These are phyloP conservation scores for Terfezia boudieri DNA, from an alignment of 495 filamentous ascomycete genomes.

Conservation along the genomic window DNA sequence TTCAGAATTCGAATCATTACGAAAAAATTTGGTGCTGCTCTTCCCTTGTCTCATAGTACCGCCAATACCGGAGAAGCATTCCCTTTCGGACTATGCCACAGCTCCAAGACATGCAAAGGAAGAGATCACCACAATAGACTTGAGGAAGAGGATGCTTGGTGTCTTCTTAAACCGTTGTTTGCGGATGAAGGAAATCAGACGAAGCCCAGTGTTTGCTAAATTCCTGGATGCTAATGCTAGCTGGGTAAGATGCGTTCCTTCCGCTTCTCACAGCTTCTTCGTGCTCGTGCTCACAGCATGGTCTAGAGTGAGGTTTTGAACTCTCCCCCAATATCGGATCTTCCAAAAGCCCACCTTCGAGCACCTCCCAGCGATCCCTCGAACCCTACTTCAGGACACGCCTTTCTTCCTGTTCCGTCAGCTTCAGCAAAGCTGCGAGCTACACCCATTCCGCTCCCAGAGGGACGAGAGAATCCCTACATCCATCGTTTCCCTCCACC, in stretches of 20 bases:
- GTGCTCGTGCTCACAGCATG: not conserved
- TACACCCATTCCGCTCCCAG: conserved; percentile 26
- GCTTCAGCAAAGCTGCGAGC: conserved; percentile 65
- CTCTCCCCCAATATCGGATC: conserved; percentile 67
- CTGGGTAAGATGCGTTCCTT: conserved; percentile 45
- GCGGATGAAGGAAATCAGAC: conserved; percentile 74
- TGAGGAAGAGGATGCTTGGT: conserved; percentile 83
- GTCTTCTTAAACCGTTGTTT: conserved; percentile 89
- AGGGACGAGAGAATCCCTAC: conserved; percentile 28
- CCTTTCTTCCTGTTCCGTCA: conserved; percentile 67
- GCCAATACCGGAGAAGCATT: conserved; percentile 94
- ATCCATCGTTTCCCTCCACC: conserved; percentile 69
- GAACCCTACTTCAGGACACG: conserved; percentile 71
- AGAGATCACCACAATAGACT: conserved; percentile 83
- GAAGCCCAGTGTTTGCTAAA: conserved; percentile 91
- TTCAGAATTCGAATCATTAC: conserved; percentile 86
- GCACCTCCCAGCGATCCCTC: conserved; percentile 83
- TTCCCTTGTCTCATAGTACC: conserved; percentile 90
- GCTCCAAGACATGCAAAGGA: conserved; percentile 96
- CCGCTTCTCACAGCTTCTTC: conserved; percentile 7
- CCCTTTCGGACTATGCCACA: conserved; percentile 93
- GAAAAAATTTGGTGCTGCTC: conserved; percentile 66
- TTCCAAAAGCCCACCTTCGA: conserved; percentile 82
- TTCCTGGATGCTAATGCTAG: conserved; percentile 95
- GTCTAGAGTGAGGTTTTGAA: conserved; percentile 73